Evolutionary conservation across 1,284 basidiomycete genomes (phyloP), one percentile per base, ranked within the genome.

Genomic region (Xanthoconium separans): DNA sequence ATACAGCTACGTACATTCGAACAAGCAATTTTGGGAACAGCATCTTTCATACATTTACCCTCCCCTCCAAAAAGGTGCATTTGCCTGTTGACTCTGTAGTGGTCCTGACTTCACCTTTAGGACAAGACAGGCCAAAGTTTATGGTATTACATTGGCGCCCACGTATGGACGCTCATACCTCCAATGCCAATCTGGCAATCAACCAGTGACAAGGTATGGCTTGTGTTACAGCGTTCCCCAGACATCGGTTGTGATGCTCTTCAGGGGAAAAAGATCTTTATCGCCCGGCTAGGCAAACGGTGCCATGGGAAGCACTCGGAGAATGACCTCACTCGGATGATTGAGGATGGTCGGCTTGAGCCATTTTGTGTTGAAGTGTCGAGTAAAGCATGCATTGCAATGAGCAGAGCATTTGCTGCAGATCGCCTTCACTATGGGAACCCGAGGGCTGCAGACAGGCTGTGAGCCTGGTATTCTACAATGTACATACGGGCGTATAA

Each of bases 121-220:
- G 68, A 68, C 47, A 65, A 63, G 40, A 7, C 62, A 2, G 55
- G 55, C 7, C 57, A 65, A 43, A 51, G 29, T 8, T 18, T 27
- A 8, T 80, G 78, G 79, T 77, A 64, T 54, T 81, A 79, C 54
- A 67, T 80, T 20, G 78, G 78, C 18, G 74, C 73, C 20, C 70
- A 74, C 41, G 58, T 65, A 30, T 80, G 78, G 77, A 61, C 61
- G 0, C 57, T 73, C 7, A n/a, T 56, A 10, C 47, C 61, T 16
- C 54, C 50, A 37, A 57, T 64, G 52, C 49, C 64, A 16, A 61
- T 77, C 41, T 81, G 78, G 77, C 63, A 66, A 30, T 63, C 61
- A 1, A 61, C 78, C 27, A 65, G 65, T 29, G 61, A 65, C 47
- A 69, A 62, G 59, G 78, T 77, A 62, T 62, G 65, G 20, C 41